Evolutionary conservation across 2,329 filamentous ascomycete species (phyloP).

Genomic region (Sporothrix protearum): DNA sequence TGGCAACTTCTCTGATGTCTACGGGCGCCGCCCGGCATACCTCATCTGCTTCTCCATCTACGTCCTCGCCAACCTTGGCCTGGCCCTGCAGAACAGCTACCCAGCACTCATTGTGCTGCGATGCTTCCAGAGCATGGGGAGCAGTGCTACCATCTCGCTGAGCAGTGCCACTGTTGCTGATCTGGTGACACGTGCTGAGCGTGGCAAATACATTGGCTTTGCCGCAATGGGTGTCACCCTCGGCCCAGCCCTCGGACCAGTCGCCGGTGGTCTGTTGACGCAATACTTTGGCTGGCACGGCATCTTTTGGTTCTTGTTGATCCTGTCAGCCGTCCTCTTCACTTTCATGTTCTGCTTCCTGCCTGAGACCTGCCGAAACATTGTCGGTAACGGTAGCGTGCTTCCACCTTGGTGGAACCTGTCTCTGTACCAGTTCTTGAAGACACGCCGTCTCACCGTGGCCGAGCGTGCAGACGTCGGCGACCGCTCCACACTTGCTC

Average conservation of each 20-base stretch:
- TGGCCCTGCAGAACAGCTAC: conserved; percentile 43
- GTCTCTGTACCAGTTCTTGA: conserved; percentile 25
- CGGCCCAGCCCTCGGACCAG: conserved; percentile 42
- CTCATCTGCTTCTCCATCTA: conserved; percentile 46
- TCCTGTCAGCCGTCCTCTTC: conserved; percentile 41
- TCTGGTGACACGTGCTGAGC: conserved; percentile 49
- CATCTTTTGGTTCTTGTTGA: conserved; percentile 55
- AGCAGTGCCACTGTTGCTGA: conserved; percentile 27
- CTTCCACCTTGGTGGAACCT: conserved; percentile 26
- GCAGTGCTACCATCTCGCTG: conserved; percentile 26
- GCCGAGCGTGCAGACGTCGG: conserved; percentile 7
- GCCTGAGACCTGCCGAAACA: conserved; percentile 49
- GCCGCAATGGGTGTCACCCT: conserved; percentile 44
- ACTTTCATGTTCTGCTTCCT: conserved; percentile 34
- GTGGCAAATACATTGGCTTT: conserved; percentile 52
- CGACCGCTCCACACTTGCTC: conserved; percentile 20
- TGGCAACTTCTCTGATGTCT: conserved; percentile 47
- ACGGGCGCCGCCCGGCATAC: conserved; percentile 49
- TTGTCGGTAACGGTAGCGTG: conserved; percentile 49
- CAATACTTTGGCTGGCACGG: conserved; percentile 51
- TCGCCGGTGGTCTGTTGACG: conserved; percentile 53
- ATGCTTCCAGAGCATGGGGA: conserved; percentile 48
- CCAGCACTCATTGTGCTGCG: conserved; percentile 46
- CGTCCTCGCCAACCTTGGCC: conserved; percentile 43
- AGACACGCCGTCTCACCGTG: conserved; percentile 6